Percentiles rank a stretch among this genome's conserved stretches.
Conservation (phyloP, 2,329 filamentous ascomycete species). For the Catunica adiposa region DNA sequence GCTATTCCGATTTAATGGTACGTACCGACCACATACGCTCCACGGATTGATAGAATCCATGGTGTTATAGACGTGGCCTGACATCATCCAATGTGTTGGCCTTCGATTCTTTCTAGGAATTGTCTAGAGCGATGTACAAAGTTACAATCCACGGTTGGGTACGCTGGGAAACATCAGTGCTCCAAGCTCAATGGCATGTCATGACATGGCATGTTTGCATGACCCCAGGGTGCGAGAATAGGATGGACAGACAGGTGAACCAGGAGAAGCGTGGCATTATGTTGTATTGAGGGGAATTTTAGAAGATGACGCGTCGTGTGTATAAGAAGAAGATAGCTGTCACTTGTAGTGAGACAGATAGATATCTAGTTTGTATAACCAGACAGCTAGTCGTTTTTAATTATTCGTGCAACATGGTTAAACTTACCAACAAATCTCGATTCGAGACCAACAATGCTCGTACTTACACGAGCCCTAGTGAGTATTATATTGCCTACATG, state of each 20-base stretch:
- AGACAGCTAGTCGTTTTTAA: neutral
- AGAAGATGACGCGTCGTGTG: no score
- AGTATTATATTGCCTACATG: neutral
- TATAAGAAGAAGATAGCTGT: neutral
- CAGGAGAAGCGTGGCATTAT: no score
- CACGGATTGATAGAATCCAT: no score
- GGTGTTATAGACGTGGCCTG: no score
- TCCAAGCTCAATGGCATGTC: neutral
- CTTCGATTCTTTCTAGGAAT: no score
- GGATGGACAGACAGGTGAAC: no score
- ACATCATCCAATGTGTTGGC: no score
- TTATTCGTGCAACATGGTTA: neutral
- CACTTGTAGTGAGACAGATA: neutral
- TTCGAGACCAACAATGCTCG: neutral
- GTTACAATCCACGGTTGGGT: neutral
- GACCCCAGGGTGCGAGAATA: no score
- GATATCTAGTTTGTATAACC: neutral
- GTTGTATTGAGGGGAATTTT: no score
- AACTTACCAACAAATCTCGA: neutral
- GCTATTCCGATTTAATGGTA: no score
- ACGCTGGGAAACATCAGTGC: neutral
- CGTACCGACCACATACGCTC: no score
- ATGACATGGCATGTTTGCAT: neutral
- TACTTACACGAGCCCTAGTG: neutral
- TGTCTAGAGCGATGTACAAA: neutral